Conservation (phyloP, 2,329 filamentous ascomycete genomes). For the Monosporascus ibericus region DNA sequence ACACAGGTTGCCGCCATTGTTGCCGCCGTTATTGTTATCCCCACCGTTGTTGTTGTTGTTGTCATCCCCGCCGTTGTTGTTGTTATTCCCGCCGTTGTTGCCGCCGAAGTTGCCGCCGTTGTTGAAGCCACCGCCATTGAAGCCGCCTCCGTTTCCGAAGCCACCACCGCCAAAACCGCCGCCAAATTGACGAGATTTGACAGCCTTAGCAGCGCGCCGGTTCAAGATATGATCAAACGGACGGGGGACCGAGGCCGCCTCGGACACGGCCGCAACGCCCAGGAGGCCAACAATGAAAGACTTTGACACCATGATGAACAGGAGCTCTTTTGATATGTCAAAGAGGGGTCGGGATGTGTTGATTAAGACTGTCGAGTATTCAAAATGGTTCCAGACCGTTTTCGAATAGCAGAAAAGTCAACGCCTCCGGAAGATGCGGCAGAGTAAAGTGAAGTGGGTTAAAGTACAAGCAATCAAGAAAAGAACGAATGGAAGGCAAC, state of each 20-base stretch:
- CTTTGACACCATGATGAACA: conserved; percentile 47
- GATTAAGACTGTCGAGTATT: conserved; percentile 21
- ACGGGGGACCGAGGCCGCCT: conserved; percentile 37
- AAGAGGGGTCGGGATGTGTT: no score
- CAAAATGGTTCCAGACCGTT: conserved; percentile 47
- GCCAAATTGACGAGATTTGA: conserved; percentile 36
- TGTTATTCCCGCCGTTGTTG: conserved; percentile 9
- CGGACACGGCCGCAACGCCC: conserved; percentile 38
- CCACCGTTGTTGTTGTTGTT: conserved; percentile 9
- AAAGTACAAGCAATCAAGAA: conserved; percentile 30
- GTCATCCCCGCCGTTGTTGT: conserved; percentile 6
- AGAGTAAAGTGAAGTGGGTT: conserved; percentile 28
- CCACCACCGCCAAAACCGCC: conserved; percentile 13
- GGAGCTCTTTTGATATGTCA: conserved; percentile 4
- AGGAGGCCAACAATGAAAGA: conserved; percentile 41
- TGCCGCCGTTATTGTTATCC: conserved; percentile 13
- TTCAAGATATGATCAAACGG: conserved; percentile 27
- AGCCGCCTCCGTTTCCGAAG: conserved; percentile 8
- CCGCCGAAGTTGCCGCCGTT: conserved; percentile 16
- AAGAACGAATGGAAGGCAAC: conserved; percentile 43
- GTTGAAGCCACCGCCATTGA: conserved; percentile 1
- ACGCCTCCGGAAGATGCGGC: conserved; percentile 21
- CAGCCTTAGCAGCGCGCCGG: conserved; percentile 22
- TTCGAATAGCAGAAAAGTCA: conserved; percentile 34
- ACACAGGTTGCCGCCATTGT: conserved; percentile 19